Evolutionary conservation across 116 monocot genomes (phyloP).

Genomic region (Posidonia oceanica): DNA sequence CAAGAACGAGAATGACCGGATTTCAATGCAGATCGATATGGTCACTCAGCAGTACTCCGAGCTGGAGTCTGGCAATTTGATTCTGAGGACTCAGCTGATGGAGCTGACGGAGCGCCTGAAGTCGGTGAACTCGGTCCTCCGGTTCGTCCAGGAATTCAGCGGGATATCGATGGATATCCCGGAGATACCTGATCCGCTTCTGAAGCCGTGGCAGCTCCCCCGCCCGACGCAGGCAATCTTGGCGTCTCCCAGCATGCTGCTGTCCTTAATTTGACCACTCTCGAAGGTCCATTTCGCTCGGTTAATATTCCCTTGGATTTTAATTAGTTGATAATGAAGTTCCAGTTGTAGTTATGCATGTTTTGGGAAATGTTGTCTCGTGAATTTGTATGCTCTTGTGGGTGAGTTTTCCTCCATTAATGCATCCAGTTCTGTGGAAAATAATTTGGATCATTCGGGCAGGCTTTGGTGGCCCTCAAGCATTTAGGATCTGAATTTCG

Average conservation of each 20-base stretch:
- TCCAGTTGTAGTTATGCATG: too few species aligned
- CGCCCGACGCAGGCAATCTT: conserved; percentile 29
- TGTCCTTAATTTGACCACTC: not conserved
- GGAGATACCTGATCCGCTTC: conserved; percentile 46
- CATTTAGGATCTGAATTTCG: too few species aligned
- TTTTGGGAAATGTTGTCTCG: too few species aligned
- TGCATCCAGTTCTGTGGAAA: too few species aligned
- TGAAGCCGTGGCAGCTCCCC: conserved; percentile 53
- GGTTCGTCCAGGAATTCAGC: conserved; percentile 31
- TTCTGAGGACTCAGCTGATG: conserved; percentile 28
- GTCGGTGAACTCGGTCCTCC: conserved; percentile 43
- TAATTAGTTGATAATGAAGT: too few species aligned
- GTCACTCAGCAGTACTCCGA: conserved; percentile 16
- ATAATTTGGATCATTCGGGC: too few species aligned
- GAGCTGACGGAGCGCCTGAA: conserved; percentile 40
- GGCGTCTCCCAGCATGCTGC: conserved; percentile 11
- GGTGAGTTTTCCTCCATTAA: too few species aligned
- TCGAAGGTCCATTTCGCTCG: too few species aligned
- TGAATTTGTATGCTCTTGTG: too few species aligned
- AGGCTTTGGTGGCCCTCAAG: too few species aligned
- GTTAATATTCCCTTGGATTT: too few species aligned
- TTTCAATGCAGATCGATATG: conserved; percentile 18
- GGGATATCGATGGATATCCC: conserved; percentile 50
- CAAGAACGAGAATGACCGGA: conserved; percentile 23
- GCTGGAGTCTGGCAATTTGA: conserved; percentile 31